Evolutionary conservation across 805 yeast genomes (phyloP), one percentile per base, ranked within the genome.

Genomic region (Starmerella lactis-condensi): DNA sequence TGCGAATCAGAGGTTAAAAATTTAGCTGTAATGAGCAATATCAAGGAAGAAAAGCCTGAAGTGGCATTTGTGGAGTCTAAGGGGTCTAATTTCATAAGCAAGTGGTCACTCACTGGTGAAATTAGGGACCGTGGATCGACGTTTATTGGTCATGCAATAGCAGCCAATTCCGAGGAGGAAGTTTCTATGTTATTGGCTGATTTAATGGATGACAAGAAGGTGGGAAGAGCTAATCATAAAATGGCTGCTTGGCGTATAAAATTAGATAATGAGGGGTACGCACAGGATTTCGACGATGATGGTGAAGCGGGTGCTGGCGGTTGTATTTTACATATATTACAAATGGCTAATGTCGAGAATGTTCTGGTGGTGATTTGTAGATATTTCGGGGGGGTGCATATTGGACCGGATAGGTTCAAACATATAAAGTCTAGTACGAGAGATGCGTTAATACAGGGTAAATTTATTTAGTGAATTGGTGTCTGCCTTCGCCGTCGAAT

Each of bases 301-400:
- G 98, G 98, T 3, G 98, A 89, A 48, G 65, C 91, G 0, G 96
- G 96, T 1, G 93, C 96, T 1, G 98, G 98, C 7, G 70, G 83
- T 4, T 58, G 94, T 35, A 57, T 83, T 62, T 53, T 82, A 30
- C 93, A 81, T 56, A 53, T 83, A 29, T 54, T 83, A 41, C 68
- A 77, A 22, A 65, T 36, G 22, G 43, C 51, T 77, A 81, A 79
- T 44, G 76, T 67, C 2, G 69, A 78, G 75, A 72, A 83, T 48
- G 78, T 77, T 4, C 65, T 82, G 40, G 93, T 83, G 3, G 79
- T 74, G 7, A 93, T 85, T 2, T 69, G 76, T 21, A 57, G 98
- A 37, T 85, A 95, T 94, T 89, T 67, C 51, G 94, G 93, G 12
- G 98, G 98, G 4, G 63, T 65, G 0, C 92, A 75, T 41, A 53